Base-by-base conservation (phyloP, 805 yeast genomes). In the Candida tibetensis region DNA sequence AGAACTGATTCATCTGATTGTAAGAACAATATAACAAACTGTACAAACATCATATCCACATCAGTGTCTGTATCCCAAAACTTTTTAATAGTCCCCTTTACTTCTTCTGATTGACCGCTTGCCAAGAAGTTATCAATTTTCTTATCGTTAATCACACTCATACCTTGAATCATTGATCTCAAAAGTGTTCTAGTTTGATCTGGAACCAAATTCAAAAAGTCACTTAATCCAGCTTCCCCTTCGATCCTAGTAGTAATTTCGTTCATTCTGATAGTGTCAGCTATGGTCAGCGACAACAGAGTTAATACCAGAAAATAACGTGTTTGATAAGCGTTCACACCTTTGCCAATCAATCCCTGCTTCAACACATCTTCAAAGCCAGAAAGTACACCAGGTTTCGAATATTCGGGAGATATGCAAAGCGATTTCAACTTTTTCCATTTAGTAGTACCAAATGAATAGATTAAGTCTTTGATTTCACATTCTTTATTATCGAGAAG, bases 201-300 rank as follows among this genome's bases (percentile, higher is more conserved):
- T 2, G 69, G 56, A 6, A 65, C 48, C 5, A 47, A 46, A 8
- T 47, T 45, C 8, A 65, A 37, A 34, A 65, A 64, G 7, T 42
- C 39, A 4, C 47, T 34, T 26, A 53, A 53, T 12, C 59, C 51
- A 10, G 44, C 42, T 6, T 33, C 40, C 2, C 67, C 71, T 13
- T 72, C 71, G n/a, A 72, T 52, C 52, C 90, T 69, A 1, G 80
- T 67, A 0, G 81, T 49, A 16, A 82, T 73, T 49, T 84, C 90
- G 27, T 71, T 58, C 71, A 80, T 76, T 17, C 74, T 67, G 17
- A 83, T 69, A 0, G 81, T 72, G 43, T 73, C 67, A 2, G 77
- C 74, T 30, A 76, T 49, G 10, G 64, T 37, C 4, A 46, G 44
- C 1, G 68, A 53, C 5, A 58, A 29, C 10, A 21, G 25, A 21